These are phyloP conservation scores for Rhodotorula glutinis DNA, from an alignment of 1,284 basidiomycete species.

Conservation along the genomic window DNA sequence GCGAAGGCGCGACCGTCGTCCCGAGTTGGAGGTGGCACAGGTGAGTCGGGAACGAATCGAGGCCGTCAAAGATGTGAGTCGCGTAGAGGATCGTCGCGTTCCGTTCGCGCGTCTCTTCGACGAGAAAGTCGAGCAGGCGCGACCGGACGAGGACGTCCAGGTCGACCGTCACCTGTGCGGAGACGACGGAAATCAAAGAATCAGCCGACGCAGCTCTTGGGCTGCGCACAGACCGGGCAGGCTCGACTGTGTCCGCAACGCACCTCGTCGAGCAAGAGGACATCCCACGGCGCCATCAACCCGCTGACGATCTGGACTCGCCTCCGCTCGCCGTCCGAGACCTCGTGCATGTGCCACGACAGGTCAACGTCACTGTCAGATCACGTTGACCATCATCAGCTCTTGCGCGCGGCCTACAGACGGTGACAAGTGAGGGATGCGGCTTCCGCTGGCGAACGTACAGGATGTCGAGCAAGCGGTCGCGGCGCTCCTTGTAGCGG, in stretches of 20 bases:
- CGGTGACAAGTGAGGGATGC: too few species aligned
- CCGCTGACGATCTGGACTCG: constrained; percentile 95
- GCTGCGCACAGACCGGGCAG: too few species aligned
- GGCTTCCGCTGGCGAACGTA: constrained; percentile 3
- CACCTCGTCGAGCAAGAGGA: constrained; percentile 88
- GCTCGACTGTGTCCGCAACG: not conserved
- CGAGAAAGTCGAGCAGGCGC: constrained; percentile 83
- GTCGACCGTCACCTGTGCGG: constrained; percentile 82
- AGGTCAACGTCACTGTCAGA: constrained; percentile 71
- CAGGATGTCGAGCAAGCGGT: constrained; percentile 81
- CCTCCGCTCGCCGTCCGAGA: constrained; percentile 93
- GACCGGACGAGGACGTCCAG: constrained; percentile 95
- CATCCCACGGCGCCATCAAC: constrained; percentile 91
- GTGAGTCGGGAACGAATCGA: constrained; percentile 81
- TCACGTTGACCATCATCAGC: not conserved
- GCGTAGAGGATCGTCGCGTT: constrained; percentile 91
- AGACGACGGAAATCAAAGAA: not conserved
- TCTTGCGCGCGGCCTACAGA: too few species aligned
- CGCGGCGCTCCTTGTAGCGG: constrained; percentile 81
- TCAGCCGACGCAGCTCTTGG: too few species aligned
- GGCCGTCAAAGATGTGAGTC: constrained; percentile 92
- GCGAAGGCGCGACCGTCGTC: constrained; percentile 60
- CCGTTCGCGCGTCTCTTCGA: constrained; percentile 72
- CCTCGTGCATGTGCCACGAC: constrained; percentile 65
- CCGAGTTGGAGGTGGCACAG: constrained; percentile 85